Base-by-base conservation (phyloP, 306 rosid species). In the Fagus crenata region DNA sequence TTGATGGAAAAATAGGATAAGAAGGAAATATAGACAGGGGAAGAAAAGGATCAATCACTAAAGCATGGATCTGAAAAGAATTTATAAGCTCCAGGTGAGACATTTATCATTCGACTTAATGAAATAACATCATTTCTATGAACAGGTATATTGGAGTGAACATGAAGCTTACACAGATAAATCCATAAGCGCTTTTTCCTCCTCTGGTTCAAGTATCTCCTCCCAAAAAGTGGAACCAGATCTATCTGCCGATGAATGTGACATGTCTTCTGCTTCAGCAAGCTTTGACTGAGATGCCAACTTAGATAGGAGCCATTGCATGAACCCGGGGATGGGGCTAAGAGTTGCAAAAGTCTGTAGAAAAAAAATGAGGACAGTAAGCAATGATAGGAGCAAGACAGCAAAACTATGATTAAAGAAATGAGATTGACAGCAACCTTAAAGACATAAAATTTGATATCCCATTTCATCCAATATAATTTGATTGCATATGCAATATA, bases 281-380 rank as follows among this genome's bases (percentile, higher is more conserved):
- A 86, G 84, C 72, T 77, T 74, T 61, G 84, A 55, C 77, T 87
- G 98, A 61, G 95, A 94, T 81, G 90, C 90, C 86, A 94, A 68
- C 89, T 94, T 94, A 78, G 97, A 84, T 54, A 92, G 77, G 78
- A 94, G 96, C 98, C 98, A 94, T 18, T 89, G 86, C 89, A 92
- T 90, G 86, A 80, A 92, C 59, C 98, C 98, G 31, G 98, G 98
- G 78, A 94, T 94, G 78, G 98, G 98, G 80, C 98, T 94, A 67
- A 94, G 92, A 76, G 98, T 94, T 69, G 96, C 94, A 90, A 89
- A 94, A 12, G 84, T 92, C 98, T 93, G 75, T 3, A 46, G 61
- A 74, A 55, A 83, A 72, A 28, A 71, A 32, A 31, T 4, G 40
- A 75, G 80, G 71, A 18, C 68, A 65, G 77, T 69, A 55, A 55